phyloP scores from a whole-genome alignment of 2,329 filamentous ascomycete species.

The Leptographium flavum region DNA sequence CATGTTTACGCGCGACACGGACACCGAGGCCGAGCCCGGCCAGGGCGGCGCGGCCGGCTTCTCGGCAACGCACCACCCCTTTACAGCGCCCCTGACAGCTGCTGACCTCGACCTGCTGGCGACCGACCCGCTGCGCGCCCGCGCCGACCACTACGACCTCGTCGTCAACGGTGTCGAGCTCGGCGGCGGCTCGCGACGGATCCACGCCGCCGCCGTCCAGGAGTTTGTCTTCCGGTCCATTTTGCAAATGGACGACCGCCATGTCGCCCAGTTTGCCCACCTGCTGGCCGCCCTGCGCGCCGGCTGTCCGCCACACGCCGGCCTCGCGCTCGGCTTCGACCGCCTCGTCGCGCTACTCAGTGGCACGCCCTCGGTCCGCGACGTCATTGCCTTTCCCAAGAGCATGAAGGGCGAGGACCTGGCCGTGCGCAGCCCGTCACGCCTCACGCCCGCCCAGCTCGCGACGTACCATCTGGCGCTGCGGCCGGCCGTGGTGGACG shows the following conservation, averaged over 20 bases:
- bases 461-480: conserved; percentile 29
- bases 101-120: conserved; percentile 62
- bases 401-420: conserved; percentile 77
- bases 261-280: conserved; percentile 72
- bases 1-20: conserved; percentile 58
- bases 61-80: conserved; percentile 84
- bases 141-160: conserved; percentile 86
- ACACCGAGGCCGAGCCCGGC: conserved; percentile 50
- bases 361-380: conserved; percentile 61
- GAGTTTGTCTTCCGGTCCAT: conserved; percentile 74
- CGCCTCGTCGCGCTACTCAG: conserved; percentile 69
- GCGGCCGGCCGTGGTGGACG: neutral
- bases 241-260: conserved; percentile 57
- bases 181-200: conserved; percentile 83
- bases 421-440: conserved; percentile 64
- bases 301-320: conserved; percentile 89
- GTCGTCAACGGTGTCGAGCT: conserved; percentile 93
- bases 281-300: conserved; percentile 67
- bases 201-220: conserved; percentile 72
- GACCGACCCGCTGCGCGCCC: conserved; percentile 54
- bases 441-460: conserved; percentile 44
- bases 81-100: conserved; percentile 68
- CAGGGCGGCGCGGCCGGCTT: conserved; percentile 74
- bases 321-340: conserved; percentile 87
- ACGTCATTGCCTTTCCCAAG: conserved; percentile 97